Evolutionary conservation across 1,139 yeast genomes (phyloP), one percentile per base, ranked within the genome.

Genomic region (Protomyces macrosporus): DNA sequence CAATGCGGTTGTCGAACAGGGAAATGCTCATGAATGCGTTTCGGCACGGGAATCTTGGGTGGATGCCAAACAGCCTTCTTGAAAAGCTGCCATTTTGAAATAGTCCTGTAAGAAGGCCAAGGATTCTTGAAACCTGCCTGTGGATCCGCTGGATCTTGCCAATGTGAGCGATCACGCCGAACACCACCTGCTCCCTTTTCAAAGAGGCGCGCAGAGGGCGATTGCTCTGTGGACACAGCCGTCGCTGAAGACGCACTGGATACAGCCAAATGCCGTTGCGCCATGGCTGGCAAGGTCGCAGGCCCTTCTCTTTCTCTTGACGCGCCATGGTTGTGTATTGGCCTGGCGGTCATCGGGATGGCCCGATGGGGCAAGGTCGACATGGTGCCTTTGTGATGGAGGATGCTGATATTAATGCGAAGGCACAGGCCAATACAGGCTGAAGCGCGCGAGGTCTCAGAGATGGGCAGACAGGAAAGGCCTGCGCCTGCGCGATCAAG

Each of bases 11-110:
- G 36, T n/a, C 53, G 52, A 5, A 58, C 62, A 6, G 37, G 33
- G 35, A 39, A 58, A 35, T 51, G 53, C 45, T 58, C 62, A 40
- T 58, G 62, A n/a, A 58, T 58, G 30, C 53, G 53, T 12, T 33
- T 37, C 30, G 62, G 62, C 10, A 58, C 54, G 30, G 62, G 62
- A 6, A 50, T 52, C n/a, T 39, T 37, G 23, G 42, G 42, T 39
- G 62, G 62, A 42, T 58, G 62, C 4, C 32, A 52, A 16, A 58
- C 16, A 9, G 52, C 48, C 32, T 32, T 50, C 45, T 58, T 58
- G 45, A 58, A 12, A 12, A 48, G n/a, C 35, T 52, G 39, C 42
- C 42, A 33, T 42, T 58, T 58, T n/a, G 56, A 33, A 16, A 39
- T n/a, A 35, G 55, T 39, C 10, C 42, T 7, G 50, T 40, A 58